Conservation (phyloP, 2,329 filamentous ascomycete species). For the Ophioceras dolichostomum region DNA sequence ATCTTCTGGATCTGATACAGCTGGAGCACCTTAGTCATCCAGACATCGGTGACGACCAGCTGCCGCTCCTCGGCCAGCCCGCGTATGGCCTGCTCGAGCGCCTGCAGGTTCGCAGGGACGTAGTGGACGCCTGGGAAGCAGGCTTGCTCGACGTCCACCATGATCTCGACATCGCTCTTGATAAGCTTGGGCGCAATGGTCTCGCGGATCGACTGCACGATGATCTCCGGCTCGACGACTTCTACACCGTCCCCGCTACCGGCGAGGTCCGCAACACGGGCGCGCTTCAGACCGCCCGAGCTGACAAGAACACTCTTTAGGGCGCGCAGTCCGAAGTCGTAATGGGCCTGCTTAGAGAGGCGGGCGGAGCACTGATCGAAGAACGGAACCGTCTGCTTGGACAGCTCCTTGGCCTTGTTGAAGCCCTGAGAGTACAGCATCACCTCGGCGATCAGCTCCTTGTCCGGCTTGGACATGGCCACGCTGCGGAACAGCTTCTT, state of each 20-base stretch:
- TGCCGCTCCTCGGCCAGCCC: constrained; percentile 75
- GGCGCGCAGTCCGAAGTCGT: constrained; percentile 95
- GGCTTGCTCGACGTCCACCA: constrained; percentile 69
- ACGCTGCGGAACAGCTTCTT: constrained; percentile 99
- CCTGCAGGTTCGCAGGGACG: constrained; percentile 72
- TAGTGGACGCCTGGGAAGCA: constrained; percentile 93
- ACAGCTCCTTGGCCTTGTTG: constrained; percentile 86
- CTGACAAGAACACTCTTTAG: constrained; percentile 97
- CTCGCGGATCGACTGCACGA: constrained; percentile 95
- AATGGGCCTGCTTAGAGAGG: constrained; percentile 94
- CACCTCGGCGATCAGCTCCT: constrained; percentile 97
- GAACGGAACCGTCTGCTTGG: constrained; percentile 94
- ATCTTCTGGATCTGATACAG: constrained; percentile 96
- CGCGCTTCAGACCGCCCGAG: constrained; percentile 89
- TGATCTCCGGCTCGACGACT: constrained; percentile 86
- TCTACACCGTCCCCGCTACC: constrained; percentile 51
- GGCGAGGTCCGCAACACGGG: constrained; percentile 54
- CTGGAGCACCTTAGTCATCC: constrained; percentile 96
- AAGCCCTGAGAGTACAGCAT: constrained; percentile 99
- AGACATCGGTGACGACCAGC: constrained; percentile 80
- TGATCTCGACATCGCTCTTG: constrained; percentile 77
- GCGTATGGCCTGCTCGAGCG: constrained; percentile 69
- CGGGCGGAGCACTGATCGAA: constrained; percentile 78
- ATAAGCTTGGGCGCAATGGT: constrained; percentile 98
- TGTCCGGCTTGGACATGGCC: constrained; percentile 99